Conservation (phyloP, 768 basidiomycete genomes). For the Tulasnella calospora region DNA sequence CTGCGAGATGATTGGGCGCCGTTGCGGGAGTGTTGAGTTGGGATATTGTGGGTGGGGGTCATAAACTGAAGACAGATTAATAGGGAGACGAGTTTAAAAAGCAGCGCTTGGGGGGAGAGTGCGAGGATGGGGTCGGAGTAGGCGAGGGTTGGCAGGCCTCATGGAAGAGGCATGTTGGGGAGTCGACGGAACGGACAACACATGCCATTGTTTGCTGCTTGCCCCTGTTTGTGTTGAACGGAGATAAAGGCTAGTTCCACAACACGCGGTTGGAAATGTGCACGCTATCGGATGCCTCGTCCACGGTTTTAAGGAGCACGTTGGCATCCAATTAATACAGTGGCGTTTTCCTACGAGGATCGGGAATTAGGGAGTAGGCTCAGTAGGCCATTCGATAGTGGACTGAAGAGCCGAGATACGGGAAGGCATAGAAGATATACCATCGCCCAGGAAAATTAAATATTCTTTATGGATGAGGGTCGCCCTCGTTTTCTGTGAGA, state of each 20-base stretch:
- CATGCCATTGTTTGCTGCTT: not conserved
- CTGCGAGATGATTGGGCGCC: not conserved
- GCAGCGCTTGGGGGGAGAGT: not conserved
- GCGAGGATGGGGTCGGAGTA: not conserved
- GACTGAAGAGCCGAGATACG: too few relatives aligned
- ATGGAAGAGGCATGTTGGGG: not conserved
- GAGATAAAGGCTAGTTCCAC: not conserved
- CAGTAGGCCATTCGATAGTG: too few relatives aligned
- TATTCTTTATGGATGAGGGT: too few relatives aligned
- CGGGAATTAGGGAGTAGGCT: too few relatives aligned
- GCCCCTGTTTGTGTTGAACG: not conserved
- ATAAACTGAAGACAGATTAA: not conserved
- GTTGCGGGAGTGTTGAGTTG: not conserved
- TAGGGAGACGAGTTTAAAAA: not conserved
- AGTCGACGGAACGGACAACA: not conserved
- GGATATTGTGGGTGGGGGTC: not conserved
- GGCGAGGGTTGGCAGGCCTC: not conserved
- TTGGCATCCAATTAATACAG: too few relatives aligned
- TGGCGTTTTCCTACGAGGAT: too few relatives aligned
- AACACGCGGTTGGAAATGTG: conserved; percentile 20
- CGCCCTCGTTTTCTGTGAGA: too few relatives aligned
- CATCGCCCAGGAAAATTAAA: too few relatives aligned
- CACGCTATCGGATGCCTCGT: too few relatives aligned
- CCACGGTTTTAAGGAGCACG: too few relatives aligned
- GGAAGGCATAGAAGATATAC: too few relatives aligned